These are phyloP conservation scores for Pseudisothecium myosuroides DNA, from an alignment of 225 moss, liverwort and hornwort genomes.

Conservation along the genomic window DNA sequence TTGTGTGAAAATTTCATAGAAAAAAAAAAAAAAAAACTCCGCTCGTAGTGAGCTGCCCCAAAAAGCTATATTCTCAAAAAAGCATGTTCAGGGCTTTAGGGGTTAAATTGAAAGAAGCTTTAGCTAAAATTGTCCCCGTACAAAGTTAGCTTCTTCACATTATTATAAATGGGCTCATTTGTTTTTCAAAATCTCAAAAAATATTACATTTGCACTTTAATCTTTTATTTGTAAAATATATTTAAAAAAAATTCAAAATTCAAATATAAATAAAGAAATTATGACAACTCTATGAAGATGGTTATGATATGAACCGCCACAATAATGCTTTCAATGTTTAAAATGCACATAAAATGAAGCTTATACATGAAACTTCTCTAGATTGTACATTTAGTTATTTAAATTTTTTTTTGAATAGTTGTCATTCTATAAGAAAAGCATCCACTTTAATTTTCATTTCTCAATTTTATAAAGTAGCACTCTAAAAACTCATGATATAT, in stretches of 20 bases:
- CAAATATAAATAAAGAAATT: not conserved
- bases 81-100: no score
- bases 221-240: not conserved
- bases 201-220: not conserved
- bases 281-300: not conserved
- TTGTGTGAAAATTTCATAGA: no score
- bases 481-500: not conserved
- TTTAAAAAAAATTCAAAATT: not conserved
- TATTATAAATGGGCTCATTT: not conserved
- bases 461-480: not conserved
- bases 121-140: not conserved
- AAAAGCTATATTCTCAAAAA: no score
- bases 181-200: not conserved
- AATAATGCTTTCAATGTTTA: not conserved
- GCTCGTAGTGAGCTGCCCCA: no score
- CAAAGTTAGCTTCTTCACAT: not conserved
- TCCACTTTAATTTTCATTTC: no score
- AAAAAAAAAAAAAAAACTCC: no score
- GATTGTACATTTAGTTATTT: not conserved
- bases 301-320: not conserved
- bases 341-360: not conserved
- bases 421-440: no score
- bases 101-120: not conserved
- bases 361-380: not conserved
- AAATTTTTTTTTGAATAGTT: accelerated